Evolutionary conservation across 169 alveolate species (phyloP), one percentile per base, ranked within the genome.

Genomic region (Babesia bovis): DNA sequence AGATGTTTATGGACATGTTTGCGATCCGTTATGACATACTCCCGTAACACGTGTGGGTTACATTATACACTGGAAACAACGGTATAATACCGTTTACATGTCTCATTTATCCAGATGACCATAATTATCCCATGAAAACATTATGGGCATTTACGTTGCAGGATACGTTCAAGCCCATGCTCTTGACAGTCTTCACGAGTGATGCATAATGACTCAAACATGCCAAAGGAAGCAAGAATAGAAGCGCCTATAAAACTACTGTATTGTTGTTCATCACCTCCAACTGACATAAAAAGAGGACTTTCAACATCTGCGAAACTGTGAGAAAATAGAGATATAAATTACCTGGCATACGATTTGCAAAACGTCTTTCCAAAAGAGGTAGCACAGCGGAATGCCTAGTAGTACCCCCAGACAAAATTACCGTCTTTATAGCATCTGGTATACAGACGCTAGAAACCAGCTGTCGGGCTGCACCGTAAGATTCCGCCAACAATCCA

Each of bases 241-340:
- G 92, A 87, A 19, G 92, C 92, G 5, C 92, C 92, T 25, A 87
- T 87, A 52, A 83, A 87, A 45, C 90, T 78, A 67, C 89, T 87
- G 70, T 65, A 87, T 66, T 83, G 88, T 66, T 86, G 85, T 51
- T 87, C 92, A 21, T 70, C 66, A 15, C 92, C 92, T 5, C 87
- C 87, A 13, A 70, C 45, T 4, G 71, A 66, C 79, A 78, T 70
- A 42, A 28, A 58, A 26, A 38, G n/a, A 9, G 76, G 83, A 15
- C 52, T 21, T 33, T 44, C 42, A 30, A 44, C 77, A 26, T 45
- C 63, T 47, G 69, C 33, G 10, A 21, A 4, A 0, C 26, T 17
- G 33, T 68, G 30, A 33, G 41, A 47, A 17, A 74, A 61, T 4
- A 23, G 17, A 45, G 53, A 36, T 51, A 50, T n/a, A 56, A n/a